phyloP scores from a whole-genome alignment of 345 rosid genomes.

The Eucalyptus grandis region DNA sequence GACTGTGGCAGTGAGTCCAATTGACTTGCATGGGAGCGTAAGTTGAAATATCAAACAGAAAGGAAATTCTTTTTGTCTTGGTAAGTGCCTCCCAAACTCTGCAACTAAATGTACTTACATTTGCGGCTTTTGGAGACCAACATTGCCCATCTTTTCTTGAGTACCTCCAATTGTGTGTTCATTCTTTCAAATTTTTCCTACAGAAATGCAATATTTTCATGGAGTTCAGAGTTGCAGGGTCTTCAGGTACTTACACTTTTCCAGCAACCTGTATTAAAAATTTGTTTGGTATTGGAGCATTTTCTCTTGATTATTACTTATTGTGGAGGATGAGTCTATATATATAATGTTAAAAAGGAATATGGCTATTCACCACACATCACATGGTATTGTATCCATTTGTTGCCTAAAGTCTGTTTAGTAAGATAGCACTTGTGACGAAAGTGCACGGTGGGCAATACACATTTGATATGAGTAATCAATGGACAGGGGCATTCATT shows the following conservation, averaged over 20 bases:
- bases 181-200: not conserved
- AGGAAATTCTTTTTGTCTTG: too few species aligned
- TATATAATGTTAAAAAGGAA: not conserved
- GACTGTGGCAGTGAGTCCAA: too few species aligned
- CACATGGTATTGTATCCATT: not conserved
- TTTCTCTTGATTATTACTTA: not conserved
- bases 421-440: too few species aligned
- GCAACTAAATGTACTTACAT: too few species aligned
- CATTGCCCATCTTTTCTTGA: too few species aligned
- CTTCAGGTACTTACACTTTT: not conserved
- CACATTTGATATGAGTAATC: too few species aligned
- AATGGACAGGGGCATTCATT: not conserved
- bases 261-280: too few species aligned
- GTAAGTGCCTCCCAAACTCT: not conserved
- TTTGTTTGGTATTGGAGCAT: not conserved
- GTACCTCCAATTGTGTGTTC: too few species aligned
- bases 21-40: too few species aligned
- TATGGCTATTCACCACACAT: not conserved
- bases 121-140: too few species aligned
- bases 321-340: not conserved
- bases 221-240: not conserved
- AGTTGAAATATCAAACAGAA: too few species aligned
- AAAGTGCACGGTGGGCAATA: accelerated
- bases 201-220: not conserved
- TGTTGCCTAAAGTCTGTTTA: not conserved